phyloP scores from a whole-genome alignment of 2,329 filamentous ascomycete genomes.

The Aspergillus floridensis region DNA sequence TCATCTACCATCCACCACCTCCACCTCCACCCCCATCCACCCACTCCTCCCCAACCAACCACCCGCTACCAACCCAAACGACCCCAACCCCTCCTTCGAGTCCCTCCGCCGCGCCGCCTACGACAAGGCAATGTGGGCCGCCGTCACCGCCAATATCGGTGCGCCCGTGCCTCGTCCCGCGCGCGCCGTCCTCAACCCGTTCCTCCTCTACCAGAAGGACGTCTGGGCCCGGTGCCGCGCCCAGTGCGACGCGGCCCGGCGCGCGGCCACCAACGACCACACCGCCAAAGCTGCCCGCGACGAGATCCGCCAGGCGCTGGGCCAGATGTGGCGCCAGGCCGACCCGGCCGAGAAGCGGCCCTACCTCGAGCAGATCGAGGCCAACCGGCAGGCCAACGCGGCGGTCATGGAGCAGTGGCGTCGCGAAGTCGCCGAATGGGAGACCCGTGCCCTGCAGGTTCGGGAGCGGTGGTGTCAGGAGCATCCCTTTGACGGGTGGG shows the following conservation, averaged over 20 bases:
- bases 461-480: slow-evolving; percentile 41
- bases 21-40: slow-evolving; percentile 9
- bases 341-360: slow-evolving; percentile 68
- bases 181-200: slow-evolving; percentile 77
- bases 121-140: slow-evolving; percentile 56
- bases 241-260: slow-evolving; percentile 68
- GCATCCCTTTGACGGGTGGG: slow-evolving; percentile 38
- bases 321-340: slow-evolving; percentile 86
- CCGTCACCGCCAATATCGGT: slow-evolving; percentile 65
- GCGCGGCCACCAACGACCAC: slow-evolving; percentile 62
- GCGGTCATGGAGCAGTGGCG: slow-evolving; percentile 70
- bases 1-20: slow-evolving; percentile 10
- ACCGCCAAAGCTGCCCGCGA: slow-evolving; percentile 65
- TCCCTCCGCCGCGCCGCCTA: slow-evolving; percentile 48
- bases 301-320: slow-evolving; percentile 80
- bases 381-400: slow-evolving; percentile 67
- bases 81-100: slow-evolving; percentile 19
- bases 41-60: neutral
- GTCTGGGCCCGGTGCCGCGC: slow-evolving; percentile 61
- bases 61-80: slow-evolving; percentile 7
- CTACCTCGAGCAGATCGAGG: slow-evolving; percentile 71
- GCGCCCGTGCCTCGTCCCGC: slow-evolving; percentile 68
- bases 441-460: slow-evolving; percentile 36
- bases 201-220: slow-evolving; percentile 83
- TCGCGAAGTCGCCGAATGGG: slow-evolving; percentile 56